These are phyloP conservation scores for Cymodocea nodosa DNA, from an alignment of 116 monocot genomes.

Conservation along the genomic window DNA sequence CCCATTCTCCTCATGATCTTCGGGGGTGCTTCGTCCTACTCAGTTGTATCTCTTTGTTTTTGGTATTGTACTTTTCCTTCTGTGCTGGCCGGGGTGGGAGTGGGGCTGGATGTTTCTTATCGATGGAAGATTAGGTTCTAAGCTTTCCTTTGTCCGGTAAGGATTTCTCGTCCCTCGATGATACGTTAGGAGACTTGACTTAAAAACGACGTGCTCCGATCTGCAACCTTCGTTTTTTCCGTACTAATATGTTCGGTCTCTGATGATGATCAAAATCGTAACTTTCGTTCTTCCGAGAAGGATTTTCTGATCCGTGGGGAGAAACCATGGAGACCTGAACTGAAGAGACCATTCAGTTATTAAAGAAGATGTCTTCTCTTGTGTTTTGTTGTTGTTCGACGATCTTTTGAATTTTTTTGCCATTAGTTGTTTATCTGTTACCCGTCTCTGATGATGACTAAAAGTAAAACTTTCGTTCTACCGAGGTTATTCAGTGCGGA, in stretches of 20 bases:
- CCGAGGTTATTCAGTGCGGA: constrained; percentile 17
- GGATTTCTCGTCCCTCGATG: too few relatives aligned
- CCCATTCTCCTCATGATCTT: too few relatives aligned
- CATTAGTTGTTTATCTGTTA: not conserved
- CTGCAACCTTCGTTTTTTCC: not conserved
- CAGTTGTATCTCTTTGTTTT: too few relatives aligned
- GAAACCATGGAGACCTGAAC: constrained; percentile 11
- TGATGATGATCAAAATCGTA: constrained; percentile 4
- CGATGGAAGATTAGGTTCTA: too few relatives aligned
- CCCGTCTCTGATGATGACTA: constrained; percentile 13
- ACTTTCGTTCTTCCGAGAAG: constrained; percentile 14
- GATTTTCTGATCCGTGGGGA: constrained; percentile 4
- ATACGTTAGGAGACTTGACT: too few relatives aligned
- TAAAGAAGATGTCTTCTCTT: not conserved
- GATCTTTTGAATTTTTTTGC: not conserved
- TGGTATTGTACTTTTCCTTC: too few relatives aligned
- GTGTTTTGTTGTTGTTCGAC: not conserved
- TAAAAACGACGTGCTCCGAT: not conserved
- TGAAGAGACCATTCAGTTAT: not conserved
- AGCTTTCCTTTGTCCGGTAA: too few relatives aligned
- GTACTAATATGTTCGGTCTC: not conserved
- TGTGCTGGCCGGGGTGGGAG: too few relatives aligned
- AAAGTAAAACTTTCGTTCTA: constrained; percentile 17
- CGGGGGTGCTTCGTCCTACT: too few relatives aligned
- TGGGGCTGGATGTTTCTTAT: too few relatives aligned